Evolutionary conservation across 768 basidiomycete species (phyloP).

Genomic region (Xanthoconium purpureum): DNA sequence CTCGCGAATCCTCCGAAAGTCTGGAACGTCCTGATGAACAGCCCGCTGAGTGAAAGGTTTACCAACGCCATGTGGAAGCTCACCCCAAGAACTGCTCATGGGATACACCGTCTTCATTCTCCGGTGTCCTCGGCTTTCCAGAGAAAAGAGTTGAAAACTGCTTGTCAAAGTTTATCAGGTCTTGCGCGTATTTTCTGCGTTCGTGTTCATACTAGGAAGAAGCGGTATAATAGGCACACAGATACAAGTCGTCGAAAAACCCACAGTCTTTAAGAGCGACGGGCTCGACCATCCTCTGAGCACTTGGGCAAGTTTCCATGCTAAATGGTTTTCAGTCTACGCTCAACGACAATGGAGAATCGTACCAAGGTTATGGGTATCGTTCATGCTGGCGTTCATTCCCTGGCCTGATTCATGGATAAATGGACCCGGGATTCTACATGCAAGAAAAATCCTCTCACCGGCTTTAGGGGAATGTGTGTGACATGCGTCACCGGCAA

Average conservation of each 20-base stretch:
- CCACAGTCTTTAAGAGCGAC: slow-evolving; percentile 40
- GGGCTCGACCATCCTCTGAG: slow-evolving; percentile 39
- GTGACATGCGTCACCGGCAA: slow-evolving; percentile 74
- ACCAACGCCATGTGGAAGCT: background rate
- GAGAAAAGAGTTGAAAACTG: slow-evolving; percentile 64
- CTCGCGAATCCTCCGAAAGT: slow-evolving; percentile 35
- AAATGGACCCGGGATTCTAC: background rate
- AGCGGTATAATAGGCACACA: background rate
- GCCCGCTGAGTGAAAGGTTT: background rate
- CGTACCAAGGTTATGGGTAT: slow-evolving; percentile 67
- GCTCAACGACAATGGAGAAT: slow-evolving; percentile 18
- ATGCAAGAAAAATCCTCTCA: slow-evolving; percentile 14
- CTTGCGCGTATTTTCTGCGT: slow-evolving; percentile 63
- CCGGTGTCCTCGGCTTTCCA: slow-evolving; percentile 53
- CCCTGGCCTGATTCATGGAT: slow-evolving; percentile 50
- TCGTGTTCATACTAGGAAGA: slow-evolving; percentile 62
- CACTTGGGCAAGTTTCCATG: slow-evolving; percentile 48
- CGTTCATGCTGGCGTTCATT: slow-evolving; percentile 76
- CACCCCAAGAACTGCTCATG: slow-evolving; percentile 36
- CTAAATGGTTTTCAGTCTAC: slow-evolving; percentile 47
- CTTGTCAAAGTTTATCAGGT: slow-evolving; percentile 69
- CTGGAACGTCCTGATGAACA: slow-evolving; percentile 30
- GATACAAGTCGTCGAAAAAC: slow-evolving; percentile 1
- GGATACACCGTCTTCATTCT: slow-evolving; percentile 31
- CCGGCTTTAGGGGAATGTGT: slow-evolving; percentile 67